Conservation (phyloP, 2,329 filamentous ascomycete species). For the Colletotrichum tropicicola region DNA sequence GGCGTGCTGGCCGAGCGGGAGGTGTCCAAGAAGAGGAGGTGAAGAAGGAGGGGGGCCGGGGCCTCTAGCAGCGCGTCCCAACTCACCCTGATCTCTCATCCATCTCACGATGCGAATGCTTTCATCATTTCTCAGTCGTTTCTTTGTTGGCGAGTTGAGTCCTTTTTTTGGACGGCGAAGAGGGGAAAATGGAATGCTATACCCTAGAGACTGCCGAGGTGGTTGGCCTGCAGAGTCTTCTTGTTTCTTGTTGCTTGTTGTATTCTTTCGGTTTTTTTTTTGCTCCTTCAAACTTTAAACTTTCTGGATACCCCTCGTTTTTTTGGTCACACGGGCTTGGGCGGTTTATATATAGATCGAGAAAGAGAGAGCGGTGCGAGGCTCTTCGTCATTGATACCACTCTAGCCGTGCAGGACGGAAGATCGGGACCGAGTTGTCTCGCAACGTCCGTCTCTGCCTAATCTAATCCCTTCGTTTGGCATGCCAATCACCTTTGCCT, state of each 20-base stretch:
- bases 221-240: neutral
- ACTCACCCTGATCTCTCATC: neutral
- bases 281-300: neutral
- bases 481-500: neutral
- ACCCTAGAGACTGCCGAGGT: neutral
- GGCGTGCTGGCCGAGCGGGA: slow-evolving; percentile 60
- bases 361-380: neutral
- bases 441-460: neutral
- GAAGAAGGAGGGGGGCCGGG: slow-evolving; percentile 34
- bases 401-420: neutral
- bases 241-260: neutral
- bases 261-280: neutral
- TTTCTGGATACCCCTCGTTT: slow-evolving; percentile 18
- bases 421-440: neutral
- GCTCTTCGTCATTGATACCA: neutral
- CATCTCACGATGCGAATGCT: neutral
- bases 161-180: neutral
- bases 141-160: neutral
- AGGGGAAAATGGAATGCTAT: neutral
- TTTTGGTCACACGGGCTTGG: neutral
- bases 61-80: no score
- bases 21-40: slow-evolving; percentile 55
- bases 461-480: slow-evolving; percentile 21
- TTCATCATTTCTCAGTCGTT: neutral
- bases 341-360: neutral